Percentiles rank a stretch among this genome's conserved stretches.
Conservation (phyloP, 768 basidiomycete genomes). For the Galerina marginata region DNA sequence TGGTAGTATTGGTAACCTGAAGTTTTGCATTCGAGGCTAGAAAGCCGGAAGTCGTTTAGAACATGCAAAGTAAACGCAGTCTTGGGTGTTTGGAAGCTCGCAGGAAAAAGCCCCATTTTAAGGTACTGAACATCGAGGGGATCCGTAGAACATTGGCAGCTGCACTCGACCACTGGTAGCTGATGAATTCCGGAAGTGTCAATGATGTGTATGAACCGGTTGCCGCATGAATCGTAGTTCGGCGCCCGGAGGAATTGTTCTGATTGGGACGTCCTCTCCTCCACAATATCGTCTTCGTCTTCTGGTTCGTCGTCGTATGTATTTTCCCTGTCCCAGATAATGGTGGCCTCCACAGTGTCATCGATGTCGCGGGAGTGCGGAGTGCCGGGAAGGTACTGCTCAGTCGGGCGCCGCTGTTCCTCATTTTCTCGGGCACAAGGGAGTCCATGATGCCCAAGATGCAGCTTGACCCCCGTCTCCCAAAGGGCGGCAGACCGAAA, state of each 20-base stretch:
- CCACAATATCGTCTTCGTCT: background rate
- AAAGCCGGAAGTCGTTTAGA: constrained; percentile 18
- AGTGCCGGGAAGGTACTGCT: constrained; percentile 10
- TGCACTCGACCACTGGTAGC: background rate
- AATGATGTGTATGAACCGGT: constrained; percentile 9
- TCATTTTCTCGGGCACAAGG: constrained; percentile 1
- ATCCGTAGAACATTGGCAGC: constrained; percentile 5
- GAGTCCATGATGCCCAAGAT: constrained; percentile 25
- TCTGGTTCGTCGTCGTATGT: background rate
- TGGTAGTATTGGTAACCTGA: constrained; percentile 23
- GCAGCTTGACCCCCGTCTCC: constrained; percentile 23
- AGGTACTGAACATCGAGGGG: constrained; percentile 10
- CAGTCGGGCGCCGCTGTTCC: no score
- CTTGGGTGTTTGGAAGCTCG: constrained; percentile 11
- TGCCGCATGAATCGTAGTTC: background rate
- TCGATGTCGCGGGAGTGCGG: background rate
- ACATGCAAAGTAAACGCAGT: constrained; percentile 22
- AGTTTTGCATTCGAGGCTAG: constrained; percentile 23
- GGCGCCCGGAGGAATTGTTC: no score
- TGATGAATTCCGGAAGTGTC: constrained; percentile 22
- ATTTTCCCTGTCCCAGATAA: background rate
- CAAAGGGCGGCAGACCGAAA: constrained; percentile 20
- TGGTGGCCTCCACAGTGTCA: background rate
- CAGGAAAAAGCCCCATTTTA: constrained; percentile 14
- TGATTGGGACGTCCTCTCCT: background rate